Evolutionary conservation across 75 land plant species (phyloP).

Genomic region (Selaginella moellendorffii): DNA sequence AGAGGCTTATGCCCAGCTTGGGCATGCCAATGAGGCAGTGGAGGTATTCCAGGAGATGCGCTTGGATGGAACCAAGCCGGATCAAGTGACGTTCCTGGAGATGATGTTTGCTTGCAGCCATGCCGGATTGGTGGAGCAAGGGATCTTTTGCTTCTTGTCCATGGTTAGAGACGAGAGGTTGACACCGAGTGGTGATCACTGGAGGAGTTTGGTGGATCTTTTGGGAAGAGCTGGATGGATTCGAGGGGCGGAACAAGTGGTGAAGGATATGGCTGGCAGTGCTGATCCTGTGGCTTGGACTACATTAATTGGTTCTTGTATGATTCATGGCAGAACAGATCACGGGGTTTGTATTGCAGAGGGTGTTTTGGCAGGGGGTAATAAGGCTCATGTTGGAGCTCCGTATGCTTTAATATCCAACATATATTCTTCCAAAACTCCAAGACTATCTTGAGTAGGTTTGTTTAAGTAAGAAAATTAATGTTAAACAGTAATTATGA

Average conservation of each 20-base stretch:
- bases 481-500: no score
- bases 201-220: slow-evolving; percentile 44
- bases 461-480: no score
- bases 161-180: slow-evolving; percentile 31
- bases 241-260: slow-evolving; percentile 26
- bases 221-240: slow-evolving; percentile 34
- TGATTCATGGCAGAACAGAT: no score
- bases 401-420: no score
- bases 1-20: slow-evolving; percentile 31
- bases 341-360: no score
- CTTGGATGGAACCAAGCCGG: slow-evolving; percentile 26
- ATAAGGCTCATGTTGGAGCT: no score
- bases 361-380: no score
- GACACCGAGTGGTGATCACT: slow-evolving; percentile 34
- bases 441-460: no score
- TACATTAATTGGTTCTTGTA: no score
- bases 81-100: slow-evolving; percentile 39
- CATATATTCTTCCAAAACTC: no score
- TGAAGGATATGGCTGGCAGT: slow-evolving; percentile 34
- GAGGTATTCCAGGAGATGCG: slow-evolving; percentile 30
- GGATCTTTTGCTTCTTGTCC: slow-evolving; percentile 20
- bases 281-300: no score
- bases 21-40: slow-evolving; percentile 28
- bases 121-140: slow-evolving; percentile 36
- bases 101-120: slow-evolving; percentile 46